Percentiles rank a stretch among this genome's conserved stretches.
These are phyloP conservation scores for Suhomyces terraborum DNA, from an alignment of 1,139 yeast genomes.

Conservation along the genomic window DNA sequence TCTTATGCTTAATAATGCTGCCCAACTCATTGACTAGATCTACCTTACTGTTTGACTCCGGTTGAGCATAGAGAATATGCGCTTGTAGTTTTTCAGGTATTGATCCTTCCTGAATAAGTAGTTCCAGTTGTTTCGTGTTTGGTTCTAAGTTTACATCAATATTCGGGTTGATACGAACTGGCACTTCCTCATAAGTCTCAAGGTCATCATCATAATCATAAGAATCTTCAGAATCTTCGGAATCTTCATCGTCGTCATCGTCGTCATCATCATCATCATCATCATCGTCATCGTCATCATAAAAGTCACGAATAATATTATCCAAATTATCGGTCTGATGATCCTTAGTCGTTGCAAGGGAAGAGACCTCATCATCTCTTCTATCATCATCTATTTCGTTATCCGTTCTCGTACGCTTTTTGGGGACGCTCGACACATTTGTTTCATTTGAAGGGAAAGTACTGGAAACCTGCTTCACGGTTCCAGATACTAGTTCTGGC, in stretches of 20 bases:
- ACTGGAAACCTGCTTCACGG: too few species aligned
- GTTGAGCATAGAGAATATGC: neutral
- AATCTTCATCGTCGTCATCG: neutral
- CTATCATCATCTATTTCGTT: too few species aligned
- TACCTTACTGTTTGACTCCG: slow-evolving; percentile 30
- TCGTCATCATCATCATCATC: neutral
- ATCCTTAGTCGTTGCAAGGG: too few species aligned
- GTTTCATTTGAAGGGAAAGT: too few species aligned
- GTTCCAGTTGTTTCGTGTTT: neutral
- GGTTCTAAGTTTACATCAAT: neutral
- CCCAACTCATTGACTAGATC: slow-evolving; percentile 43
- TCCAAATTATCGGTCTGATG: too few species aligned
- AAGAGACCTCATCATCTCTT: too few species aligned
- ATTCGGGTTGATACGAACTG: too few species aligned
- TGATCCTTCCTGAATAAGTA: neutral
- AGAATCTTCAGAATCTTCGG: neutral
- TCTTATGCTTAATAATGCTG: slow-evolving; percentile 36
- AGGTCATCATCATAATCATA: neutral
- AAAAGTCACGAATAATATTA: too few species aligned
- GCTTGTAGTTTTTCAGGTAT: neutral
- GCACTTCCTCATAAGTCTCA: neutral
- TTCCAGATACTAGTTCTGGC: too few species aligned
- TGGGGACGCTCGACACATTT: too few species aligned
- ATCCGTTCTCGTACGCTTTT: too few species aligned
- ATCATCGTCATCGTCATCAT: neutral